phyloP scores from a whole-genome alignment of 2,329 filamentous ascomycete species.

The Beauveria rudraprayagi region DNA sequence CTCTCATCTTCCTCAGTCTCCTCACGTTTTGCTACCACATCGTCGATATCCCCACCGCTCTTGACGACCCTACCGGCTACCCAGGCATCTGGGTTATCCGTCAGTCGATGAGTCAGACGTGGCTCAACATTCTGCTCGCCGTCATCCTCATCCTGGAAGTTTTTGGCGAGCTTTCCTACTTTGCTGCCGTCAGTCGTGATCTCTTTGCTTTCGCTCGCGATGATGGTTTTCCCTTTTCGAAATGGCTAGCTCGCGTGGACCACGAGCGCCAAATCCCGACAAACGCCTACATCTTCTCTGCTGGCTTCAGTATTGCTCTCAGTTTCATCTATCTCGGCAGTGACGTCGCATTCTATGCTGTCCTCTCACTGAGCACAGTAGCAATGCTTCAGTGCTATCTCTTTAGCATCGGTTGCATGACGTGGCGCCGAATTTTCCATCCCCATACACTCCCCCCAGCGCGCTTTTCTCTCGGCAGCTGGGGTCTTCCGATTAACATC shows the following conservation, averaged over 20 bases:
- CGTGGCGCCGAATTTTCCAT: slow-evolving; percentile 13
- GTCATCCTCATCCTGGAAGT: slow-evolving; percentile 1
- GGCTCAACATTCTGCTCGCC: slow-evolving; percentile 3
- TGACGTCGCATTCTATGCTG: slow-evolving; percentile 14
- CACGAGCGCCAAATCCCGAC: slow-evolving; percentile 7
- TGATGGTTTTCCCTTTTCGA: slow-evolving; percentile 6
- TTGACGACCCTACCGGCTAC: slow-evolving; percentile 5
- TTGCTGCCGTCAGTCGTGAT: slow-evolving; percentile 8
- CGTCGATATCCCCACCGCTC: slow-evolving; percentile 1
- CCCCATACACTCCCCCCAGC: slow-evolving; percentile 13
- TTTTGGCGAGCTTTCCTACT: slow-evolving; percentile 5
- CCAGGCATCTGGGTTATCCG: slow-evolving; percentile 11
- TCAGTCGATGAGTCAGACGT: slow-evolving; percentile 5
- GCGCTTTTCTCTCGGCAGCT: slow-evolving; percentile 14
- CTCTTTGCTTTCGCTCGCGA: slow-evolving; percentile 11
- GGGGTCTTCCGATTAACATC: slow-evolving; percentile 11
- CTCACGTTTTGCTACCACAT: slow-evolving; percentile 12
- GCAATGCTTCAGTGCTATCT: slow-evolving; percentile 14
- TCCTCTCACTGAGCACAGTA: slow-evolving; percentile 12
- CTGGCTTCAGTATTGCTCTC: slow-evolving; percentile 5
- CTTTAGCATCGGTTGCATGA: slow-evolving; percentile 14
- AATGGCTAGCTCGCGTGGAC: slow-evolving; percentile 10
- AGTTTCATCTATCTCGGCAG: slow-evolving; percentile 14
- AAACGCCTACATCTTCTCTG: slow-evolving; percentile 13
- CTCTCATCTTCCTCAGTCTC: neutral